Percentiles rank a stretch among this genome's conserved stretches.
Conservation (phyloP, 805 yeast genomes). For the Yarrowia hollandica region DNA sequence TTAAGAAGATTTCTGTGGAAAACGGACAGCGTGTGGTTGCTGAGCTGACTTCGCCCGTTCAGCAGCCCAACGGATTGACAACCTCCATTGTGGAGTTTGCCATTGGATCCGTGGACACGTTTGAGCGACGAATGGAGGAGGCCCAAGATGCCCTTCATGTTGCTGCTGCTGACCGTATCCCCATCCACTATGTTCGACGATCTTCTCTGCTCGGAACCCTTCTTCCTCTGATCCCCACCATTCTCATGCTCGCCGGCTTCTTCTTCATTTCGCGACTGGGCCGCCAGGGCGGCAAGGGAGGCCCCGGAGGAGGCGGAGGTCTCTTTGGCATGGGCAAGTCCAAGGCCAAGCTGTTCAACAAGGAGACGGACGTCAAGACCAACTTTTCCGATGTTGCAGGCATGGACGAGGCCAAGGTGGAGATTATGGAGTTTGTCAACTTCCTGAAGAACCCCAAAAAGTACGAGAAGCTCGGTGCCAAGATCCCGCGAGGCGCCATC, state of each 20-base stretch:
- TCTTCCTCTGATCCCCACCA: conserved; percentile 82
- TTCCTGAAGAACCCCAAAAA: conserved; percentile 87
- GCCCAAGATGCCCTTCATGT: conserved; percentile 72
- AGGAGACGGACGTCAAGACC: conserved; percentile 85
- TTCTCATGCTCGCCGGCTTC: conserved; percentile 83
- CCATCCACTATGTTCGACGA: conserved; percentile 75
- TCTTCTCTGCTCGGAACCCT: conserved; percentile 64
- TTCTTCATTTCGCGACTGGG: conserved; percentile 70
- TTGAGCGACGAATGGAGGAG: conserved; percentile 73
- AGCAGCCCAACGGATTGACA: conserved; percentile 53
- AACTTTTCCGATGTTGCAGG: conserved; percentile 96
- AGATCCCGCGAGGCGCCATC: conserved; percentile 97
- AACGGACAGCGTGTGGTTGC: conserved; percentile 77
- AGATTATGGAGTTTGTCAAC: conserved; percentile 95
- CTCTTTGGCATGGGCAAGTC: conserved; percentile 83
- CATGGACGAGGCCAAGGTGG: conserved; percentile 93
- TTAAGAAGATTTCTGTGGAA: conserved; percentile 68
- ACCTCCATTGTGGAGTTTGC: conserved; percentile 54
- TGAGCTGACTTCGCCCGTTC: conserved; percentile 50
- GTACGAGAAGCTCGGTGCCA: conserved; percentile 92
- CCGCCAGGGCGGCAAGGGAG: conserved; percentile 46
- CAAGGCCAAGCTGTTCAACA: conserved; percentile 86
- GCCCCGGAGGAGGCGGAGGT: conserved; percentile 77
- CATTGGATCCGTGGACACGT: conserved; percentile 85
- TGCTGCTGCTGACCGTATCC: conserved; percentile 65